Evolutionary conservation across 495 filamentous ascomycete genomes (phyloP).

Genomic region (Penicillium lagena): DNA sequence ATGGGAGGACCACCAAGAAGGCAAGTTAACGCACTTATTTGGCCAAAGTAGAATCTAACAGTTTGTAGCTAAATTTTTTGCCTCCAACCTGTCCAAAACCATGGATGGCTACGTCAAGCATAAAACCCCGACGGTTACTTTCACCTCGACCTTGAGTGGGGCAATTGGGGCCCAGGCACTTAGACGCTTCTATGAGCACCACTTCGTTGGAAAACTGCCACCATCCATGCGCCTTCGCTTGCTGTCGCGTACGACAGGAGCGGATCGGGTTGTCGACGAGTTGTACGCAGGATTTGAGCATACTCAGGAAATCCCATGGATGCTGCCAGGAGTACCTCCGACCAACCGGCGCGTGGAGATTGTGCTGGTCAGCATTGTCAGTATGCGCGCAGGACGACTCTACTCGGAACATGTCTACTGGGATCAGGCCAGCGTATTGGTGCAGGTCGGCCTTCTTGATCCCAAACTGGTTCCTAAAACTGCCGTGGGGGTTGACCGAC

Average conservation of each 20-base stretch:
- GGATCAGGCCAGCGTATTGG: conserved; percentile 78
- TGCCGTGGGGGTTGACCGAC: conserved; percentile 45
- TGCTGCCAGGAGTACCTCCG: conserved; percentile 69
- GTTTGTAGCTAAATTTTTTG: conserved; percentile 40
- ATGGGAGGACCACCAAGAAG: conserved; percentile 54
- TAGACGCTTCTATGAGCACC: conserved; percentile 64
- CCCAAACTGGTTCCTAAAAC: conserved; percentile 45
- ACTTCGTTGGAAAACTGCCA: conserved; percentile 68
- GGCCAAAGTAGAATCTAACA: background rate
- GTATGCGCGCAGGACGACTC: conserved; percentile 64
- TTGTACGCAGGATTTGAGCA: conserved; percentile 61
- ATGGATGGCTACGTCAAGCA: conserved; percentile 47
- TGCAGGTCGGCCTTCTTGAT: conserved; percentile 71
- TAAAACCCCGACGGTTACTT: conserved; percentile 49
- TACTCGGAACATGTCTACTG: conserved; percentile 83
- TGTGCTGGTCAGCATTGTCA: conserved; percentile 68
- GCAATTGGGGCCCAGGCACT: conserved; percentile 64
- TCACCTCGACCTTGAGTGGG: conserved; percentile 57
- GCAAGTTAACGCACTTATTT: conserved; percentile 20
- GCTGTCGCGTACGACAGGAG: conserved; percentile 60
- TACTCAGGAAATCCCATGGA: conserved; percentile 67
- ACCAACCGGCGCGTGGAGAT: conserved; percentile 63
- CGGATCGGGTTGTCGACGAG: conserved; percentile 57
- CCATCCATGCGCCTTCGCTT: conserved; percentile 61
- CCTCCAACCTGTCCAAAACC: conserved; percentile 34